Percentiles rank a stretch among this genome's conserved stretches.
phyloP scores from a whole-genome alignment of 2,329 filamentous ascomycete species.

The Colletotrichum sp. region DNA sequence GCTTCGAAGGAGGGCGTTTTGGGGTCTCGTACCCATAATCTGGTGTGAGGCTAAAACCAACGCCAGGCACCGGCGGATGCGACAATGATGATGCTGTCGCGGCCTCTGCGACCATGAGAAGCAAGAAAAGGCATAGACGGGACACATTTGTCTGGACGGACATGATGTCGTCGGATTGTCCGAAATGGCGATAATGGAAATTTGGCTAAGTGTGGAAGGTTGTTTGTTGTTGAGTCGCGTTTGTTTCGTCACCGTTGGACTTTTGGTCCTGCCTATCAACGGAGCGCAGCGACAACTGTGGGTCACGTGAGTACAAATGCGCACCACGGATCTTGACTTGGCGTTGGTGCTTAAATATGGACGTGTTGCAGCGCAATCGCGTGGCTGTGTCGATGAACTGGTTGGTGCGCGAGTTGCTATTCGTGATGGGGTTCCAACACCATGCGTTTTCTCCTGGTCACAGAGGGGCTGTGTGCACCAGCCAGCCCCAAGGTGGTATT shows the following conservation, averaged over 20 bases:
- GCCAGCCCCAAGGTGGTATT: too few relatives aligned
- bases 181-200: background rate
- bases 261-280: background rate
- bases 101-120: accelerated
- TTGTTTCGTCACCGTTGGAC: background rate
- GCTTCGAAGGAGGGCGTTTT: background rate
- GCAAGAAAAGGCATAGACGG: background rate
- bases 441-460: too few relatives aligned
- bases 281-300: background rate
- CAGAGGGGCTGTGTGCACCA: too few relatives aligned
- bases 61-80: background rate
- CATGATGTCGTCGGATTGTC: background rate
- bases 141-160: background rate
- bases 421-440: background rate
- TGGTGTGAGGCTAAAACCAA: background rate
- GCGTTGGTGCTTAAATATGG: background rate
- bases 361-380: background rate
- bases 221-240: background rate
- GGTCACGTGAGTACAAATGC: background rate
- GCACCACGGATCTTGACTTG: background rate
- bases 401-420: background rate
- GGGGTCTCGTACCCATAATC: background rate
- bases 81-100: background rate
- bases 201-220: background rate
- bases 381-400: background rate